phyloP scores from a whole-genome alignment of 495 filamentous ascomycete genomes.

The Usnea hakonensis region DNA sequence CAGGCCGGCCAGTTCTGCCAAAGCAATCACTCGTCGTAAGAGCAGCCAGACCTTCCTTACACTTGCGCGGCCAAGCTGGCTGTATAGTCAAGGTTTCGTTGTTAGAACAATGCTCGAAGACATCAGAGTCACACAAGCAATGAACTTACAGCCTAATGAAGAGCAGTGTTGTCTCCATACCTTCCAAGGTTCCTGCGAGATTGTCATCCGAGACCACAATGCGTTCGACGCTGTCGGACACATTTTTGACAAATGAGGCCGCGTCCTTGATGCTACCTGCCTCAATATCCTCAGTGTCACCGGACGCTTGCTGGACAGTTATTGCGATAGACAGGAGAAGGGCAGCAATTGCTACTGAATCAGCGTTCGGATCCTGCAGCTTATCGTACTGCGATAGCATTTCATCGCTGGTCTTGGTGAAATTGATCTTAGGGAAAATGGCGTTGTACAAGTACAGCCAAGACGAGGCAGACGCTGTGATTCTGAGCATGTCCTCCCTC shows the following conservation, averaged over 20 bases:
- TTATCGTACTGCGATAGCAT: slow-evolving; percentile 22
- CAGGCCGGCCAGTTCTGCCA: slow-evolving; percentile 30
- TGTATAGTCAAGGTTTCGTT: neutral
- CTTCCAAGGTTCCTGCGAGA: slow-evolving; percentile 21
- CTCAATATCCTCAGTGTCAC: slow-evolving; percentile 1
- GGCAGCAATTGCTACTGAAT: slow-evolving; percentile 23
- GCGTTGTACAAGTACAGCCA: slow-evolving; percentile 24
- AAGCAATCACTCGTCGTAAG: slow-evolving; percentile 24
- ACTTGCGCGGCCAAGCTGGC: slow-evolving; percentile 26
- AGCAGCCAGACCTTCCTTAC: slow-evolving; percentile 28
- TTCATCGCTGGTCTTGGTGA: slow-evolving; percentile 17
- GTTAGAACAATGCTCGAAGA: neutral
- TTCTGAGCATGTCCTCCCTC: slow-evolving; percentile 17
- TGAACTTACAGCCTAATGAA: slow-evolving; percentile 26
- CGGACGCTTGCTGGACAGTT: slow-evolving; percentile 24
- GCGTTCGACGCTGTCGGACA: slow-evolving; percentile 24
- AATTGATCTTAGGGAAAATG: slow-evolving; percentile 23
- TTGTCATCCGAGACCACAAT: slow-evolving; percentile 24
- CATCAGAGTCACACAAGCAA: neutral
- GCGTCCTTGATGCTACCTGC: slow-evolving; percentile 1
- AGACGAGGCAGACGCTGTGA: slow-evolving; percentile 18
- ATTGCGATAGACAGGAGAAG: slow-evolving; percentile 26
- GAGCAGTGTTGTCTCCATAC: slow-evolving; percentile 23
- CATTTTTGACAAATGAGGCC: slow-evolving; percentile 14
- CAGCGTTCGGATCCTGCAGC: slow-evolving; percentile 22